These are phyloP conservation scores for Elsinoe perseae DNA, from an alignment of 2,329 filamentous ascomycete species.

Conservation along the genomic window DNA sequence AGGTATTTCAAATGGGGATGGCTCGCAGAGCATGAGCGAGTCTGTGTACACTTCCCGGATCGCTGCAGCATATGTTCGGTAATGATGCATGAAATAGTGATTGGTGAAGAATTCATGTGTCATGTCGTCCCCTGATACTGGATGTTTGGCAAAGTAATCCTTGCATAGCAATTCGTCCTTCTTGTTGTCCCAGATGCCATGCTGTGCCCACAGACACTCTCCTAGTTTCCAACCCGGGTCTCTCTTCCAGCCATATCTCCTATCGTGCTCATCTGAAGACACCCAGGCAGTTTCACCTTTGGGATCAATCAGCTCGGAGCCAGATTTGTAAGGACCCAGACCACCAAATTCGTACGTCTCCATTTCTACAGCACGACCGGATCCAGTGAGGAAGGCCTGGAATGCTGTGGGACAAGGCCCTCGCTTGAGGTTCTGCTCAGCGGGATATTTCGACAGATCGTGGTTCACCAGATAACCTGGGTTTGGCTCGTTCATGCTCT, in stretches of 20 bases:
- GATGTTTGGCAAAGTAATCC: constrained; percentile 79
- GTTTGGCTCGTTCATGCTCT: constrained; percentile 93
- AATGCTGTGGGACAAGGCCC: constrained; percentile 89
- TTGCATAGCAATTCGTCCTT: constrained; percentile 71
- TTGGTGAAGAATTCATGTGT: constrained; percentile 85
- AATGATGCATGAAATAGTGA: constrained; percentile 82
- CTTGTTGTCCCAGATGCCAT: constrained; percentile 84
- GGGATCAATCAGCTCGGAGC: constrained; percentile 74
- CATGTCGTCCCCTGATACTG: constrained; percentile 62
- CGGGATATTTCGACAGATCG: constrained; percentile 73
- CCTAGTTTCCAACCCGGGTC: constrained; percentile 84
- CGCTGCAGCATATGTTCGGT: constrained; percentile 64
- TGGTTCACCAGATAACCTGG: constrained; percentile 75
- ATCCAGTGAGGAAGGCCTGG: constrained; percentile 88
- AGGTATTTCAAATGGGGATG: constrained; percentile 83
- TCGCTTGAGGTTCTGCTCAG: constrained; percentile 84
- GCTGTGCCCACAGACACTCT: constrained; percentile 94
- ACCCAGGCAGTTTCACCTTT: constrained; percentile 82
- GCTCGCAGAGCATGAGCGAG: constrained; percentile 83
- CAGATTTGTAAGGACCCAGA: constrained; percentile 85
- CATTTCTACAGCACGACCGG: constrained; percentile 80
- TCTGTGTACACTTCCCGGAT: constrained; percentile 70
- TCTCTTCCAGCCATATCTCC: constrained; percentile 80
- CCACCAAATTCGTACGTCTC: constrained; percentile 90
- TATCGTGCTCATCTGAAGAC: constrained; percentile 72